Base-by-base conservation (phyloP, 1,284 basidiomycete genomes). In the Boletus semigastroideus region DNA sequence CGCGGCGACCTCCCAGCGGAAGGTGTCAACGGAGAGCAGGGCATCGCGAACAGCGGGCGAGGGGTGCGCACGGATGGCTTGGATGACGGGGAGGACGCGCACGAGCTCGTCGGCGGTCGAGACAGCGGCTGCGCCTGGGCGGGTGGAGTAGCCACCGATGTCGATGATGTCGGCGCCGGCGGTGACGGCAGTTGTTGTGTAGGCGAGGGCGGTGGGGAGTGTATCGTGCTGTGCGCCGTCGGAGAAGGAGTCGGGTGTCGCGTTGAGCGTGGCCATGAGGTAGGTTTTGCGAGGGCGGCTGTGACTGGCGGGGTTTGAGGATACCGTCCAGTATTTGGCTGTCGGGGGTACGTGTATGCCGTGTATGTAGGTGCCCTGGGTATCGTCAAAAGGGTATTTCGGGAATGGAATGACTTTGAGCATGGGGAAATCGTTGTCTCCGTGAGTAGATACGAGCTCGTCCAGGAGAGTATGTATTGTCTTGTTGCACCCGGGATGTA, bases 221-320 rank as follows among this genome's bases (percentile, higher is more conserved):
- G 73, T 74, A 58, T 79, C 74, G 63, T 91, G 75, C 38, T 72
- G 69, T 1, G 86, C 80, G 7, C 94, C 94, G 59, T 98, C 94
- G 0, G 95, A 98, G 73, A 99, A 99, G 0, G 94, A 98, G 72
- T 99, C 95, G 1, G 97, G 97, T 0, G 97, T 99, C 4, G 84
- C 82, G 66, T 99, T 98, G 59, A 99, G 80, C 5, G 94, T 98
- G 0, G 90, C 90, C 97, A 99, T 99, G 53, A 98, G 70, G 53
- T 82, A 79, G 1, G 92, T 94, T 58, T 74, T 77, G 13, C 25
- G 55, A 31, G 52, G 59, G 38, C 9, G 49, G 13, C 31, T 57
- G 37, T 48, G 51, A 53, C 48, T 58, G 2, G 51, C 28, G 7
- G 60, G 31, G 36, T 60, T 49, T 27, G 66, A 59, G 30, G 63